phyloP scores from a whole-genome alignment of 257 asterid species.

The Craterostigma plantagineum region DNA sequence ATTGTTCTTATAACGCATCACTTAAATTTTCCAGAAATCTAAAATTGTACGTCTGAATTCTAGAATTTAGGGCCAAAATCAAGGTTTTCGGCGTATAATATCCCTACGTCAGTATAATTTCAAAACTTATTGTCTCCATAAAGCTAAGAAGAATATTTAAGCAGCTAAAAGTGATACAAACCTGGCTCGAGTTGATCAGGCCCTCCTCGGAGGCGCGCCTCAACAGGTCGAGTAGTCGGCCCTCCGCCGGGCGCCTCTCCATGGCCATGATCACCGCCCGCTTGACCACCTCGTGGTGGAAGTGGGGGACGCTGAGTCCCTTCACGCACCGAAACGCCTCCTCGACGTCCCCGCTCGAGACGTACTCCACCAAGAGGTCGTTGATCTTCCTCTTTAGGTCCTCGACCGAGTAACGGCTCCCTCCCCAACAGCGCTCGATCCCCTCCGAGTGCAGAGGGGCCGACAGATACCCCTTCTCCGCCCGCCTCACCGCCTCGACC shows the following conservation, averaged over 20 bases:
- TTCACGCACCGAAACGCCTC: conserved; percentile 76
- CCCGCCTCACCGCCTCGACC: conserved; percentile 43
- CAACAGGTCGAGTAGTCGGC: conserved; percentile 37
- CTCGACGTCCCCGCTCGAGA: conserved; percentile 61
- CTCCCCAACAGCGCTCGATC: conserved; percentile 86
- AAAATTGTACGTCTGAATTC: no score
- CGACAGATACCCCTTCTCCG: conserved; percentile 61
- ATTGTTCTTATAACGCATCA: no score
- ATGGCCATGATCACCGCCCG: conserved; percentile 63
- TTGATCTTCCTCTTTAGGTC: conserved; percentile 55
- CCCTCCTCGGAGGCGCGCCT: conserved; percentile 58
- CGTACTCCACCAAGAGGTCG: conserved; percentile 43
- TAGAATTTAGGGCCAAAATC: no score
- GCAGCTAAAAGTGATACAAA: no score
- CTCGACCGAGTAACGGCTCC: conserved; percentile 64
- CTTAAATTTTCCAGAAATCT: no score
- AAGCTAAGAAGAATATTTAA: no score
- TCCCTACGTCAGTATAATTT: no score
- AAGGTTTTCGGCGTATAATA: no score
- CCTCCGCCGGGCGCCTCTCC: conserved; percentile 62
- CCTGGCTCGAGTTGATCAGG: conserved; percentile 68
- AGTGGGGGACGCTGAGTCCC: conserved; percentile 68
- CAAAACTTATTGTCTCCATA: no score
- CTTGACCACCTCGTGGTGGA: conserved; percentile 89
- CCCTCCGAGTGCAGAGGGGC: conserved; percentile 75